Percentiles rank a stretch among this genome's conserved stretches.
phyloP scores from a whole-genome alignment of 441 rosid genomes.

The Corymbia calophylla region DNA sequence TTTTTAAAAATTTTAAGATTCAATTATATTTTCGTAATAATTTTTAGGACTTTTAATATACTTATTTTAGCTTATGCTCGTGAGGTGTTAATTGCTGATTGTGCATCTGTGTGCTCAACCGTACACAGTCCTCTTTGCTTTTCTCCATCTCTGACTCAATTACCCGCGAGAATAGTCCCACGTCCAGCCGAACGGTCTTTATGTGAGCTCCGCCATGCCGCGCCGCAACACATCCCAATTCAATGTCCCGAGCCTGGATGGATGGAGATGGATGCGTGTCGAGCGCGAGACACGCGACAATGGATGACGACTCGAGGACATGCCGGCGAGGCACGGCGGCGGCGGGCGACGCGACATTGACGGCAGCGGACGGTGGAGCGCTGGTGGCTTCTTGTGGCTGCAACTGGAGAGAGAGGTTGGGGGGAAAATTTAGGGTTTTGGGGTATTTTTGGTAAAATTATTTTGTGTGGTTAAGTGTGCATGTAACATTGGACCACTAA shows the following conservation, averaged over 20 bases:
- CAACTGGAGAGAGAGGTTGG: background rate
- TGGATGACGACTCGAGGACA: background rate
- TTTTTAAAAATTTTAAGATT: no score
- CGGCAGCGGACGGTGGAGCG: background rate
- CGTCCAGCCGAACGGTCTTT: background rate
- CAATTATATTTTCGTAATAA: no score
- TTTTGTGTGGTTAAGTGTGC: background rate
- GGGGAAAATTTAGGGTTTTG: background rate
- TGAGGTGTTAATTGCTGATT: fast-evolving
- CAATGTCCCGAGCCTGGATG: background rate
- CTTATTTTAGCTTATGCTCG: no score
- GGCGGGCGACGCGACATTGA: background rate
- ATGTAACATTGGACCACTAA: background rate
- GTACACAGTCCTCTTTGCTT: background rate
- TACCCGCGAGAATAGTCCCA: background rate
- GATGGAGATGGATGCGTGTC: background rate
- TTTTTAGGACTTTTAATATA: no score
- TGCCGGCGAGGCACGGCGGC: background rate
- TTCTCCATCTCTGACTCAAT: background rate
- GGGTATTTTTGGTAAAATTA: background rate
- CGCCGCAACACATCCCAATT: background rate
- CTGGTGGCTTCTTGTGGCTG: background rate
- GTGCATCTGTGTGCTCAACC: background rate
- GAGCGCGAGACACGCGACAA: background rate
- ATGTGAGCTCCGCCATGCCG: background rate